Evolutionary conservation across 306 rosid species (phyloP), one percentile per base, ranked within the genome.

Genomic region (Cyamopsis tetragonoloba): DNA sequence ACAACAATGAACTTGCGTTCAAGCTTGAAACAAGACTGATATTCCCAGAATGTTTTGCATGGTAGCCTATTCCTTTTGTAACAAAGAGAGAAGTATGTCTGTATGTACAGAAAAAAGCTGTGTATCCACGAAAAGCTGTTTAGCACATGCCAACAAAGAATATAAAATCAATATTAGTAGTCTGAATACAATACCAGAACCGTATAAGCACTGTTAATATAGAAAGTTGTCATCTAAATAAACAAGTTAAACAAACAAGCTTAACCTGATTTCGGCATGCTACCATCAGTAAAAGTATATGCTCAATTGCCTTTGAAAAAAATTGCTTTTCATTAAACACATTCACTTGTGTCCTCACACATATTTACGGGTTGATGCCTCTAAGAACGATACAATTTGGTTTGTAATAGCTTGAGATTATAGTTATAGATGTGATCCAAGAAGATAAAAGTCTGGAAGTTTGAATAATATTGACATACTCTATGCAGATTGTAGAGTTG

Each of bases 91-190:
- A 74, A 88, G 88, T 53, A 86, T 84, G 76, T 95, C 99, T 28
- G 99, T 90, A 73, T 95, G 96, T 74, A 88, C 99, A 48, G 99
- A 90, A 62, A 95, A 95, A 59, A 91, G 85, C 75, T 95, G 99
- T 6, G 99, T 95, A 73, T 95, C 99, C 77, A 95, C 82, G 68
- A 91, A 95, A 71, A 68, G 92, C 99, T 95, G 95, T 82, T 69
- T 35, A 37, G 56, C 80, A 78, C 69, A 43, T 46, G 62, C 54
- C 10, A 80, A 19, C 77, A 71, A 27, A 68, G 20, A 26, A 44
- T 24, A 20, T 71, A 70, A 53, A 72, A 26, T 56, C 50, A 18
- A 59, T 35, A 73, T 81, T 64, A 77, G 74, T 69, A 46, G 39
- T 69, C 54, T 35, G 27, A 61, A 27, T 60, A 72, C 19, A 59